Percentiles rank a stretch among this genome's conserved stretches.
These are phyloP conservation scores for Drosera spatulata DNA, from an alignment of 179 eudicot genomes.

Conservation along the genomic window DNA sequence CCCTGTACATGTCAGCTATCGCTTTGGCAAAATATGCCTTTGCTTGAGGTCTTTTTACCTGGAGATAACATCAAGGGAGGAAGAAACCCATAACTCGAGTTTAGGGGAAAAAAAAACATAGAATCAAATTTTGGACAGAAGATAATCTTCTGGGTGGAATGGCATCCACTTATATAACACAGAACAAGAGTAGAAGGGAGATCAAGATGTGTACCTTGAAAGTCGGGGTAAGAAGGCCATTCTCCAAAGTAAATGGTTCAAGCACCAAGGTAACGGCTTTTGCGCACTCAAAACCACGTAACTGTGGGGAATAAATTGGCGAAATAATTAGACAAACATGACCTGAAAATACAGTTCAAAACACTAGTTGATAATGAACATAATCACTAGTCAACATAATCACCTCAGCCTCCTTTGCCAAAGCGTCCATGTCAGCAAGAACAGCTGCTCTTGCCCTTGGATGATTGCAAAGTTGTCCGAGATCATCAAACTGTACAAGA, in stretches of 20 bases:
- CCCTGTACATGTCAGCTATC: conserved; percentile 71
- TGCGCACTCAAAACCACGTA: conserved; percentile 83
- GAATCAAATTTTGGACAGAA: background rate
- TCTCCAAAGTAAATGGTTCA: conserved; percentile 76
- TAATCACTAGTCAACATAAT: background rate
- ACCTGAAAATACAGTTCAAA: background rate
- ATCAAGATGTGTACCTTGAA: conserved; percentile 28
- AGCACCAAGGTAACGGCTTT: conserved; percentile 70
- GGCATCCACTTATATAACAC: background rate
- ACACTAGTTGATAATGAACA: too few relatives aligned
- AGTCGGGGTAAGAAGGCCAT: conserved; percentile 89
- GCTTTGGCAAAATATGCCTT: conserved; percentile 78
- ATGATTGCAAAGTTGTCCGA: conserved; percentile 66
- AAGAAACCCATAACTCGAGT: background rate
- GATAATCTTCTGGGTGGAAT: too few relatives aligned
- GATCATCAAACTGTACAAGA: conserved; percentile 49
- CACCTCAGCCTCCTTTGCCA: conserved; percentile 82
- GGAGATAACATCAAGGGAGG: conserved; percentile 3
- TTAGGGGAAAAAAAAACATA: background rate
- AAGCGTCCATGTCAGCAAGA: conserved; percentile 82
- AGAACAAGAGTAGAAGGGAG: background rate
- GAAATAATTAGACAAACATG: background rate
- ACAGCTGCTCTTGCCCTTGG: conserved; percentile 88
- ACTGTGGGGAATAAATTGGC: conserved; percentile 25
- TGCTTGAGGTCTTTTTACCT: conserved; percentile 99